Percentiles rank a stretch among this genome's conserved stretches.
Evolutionary conservation across 2,329 filamentous ascomycete species (phyloP).

Genomic region (Pseudogymnoascus sp.): DNA sequence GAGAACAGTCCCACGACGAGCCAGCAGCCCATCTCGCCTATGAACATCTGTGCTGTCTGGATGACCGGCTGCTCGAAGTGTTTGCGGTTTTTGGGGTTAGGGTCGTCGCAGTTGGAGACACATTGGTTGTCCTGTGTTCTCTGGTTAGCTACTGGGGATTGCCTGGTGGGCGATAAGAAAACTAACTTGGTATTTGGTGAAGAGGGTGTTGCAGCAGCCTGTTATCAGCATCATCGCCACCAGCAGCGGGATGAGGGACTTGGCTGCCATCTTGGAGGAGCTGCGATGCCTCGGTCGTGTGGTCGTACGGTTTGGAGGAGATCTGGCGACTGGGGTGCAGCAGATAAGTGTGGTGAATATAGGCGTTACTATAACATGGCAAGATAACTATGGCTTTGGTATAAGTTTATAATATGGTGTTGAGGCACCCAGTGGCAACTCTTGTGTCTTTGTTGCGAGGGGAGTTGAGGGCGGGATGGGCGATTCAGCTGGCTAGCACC

Average conservation of each 20-base stretch:
- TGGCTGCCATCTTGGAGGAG: slow-evolving; percentile 54
- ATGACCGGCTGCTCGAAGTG: slow-evolving; percentile 92
- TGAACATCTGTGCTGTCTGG: slow-evolving; percentile 96
- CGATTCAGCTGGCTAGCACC: background rate
- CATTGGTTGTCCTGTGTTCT: slow-evolving; percentile 84
- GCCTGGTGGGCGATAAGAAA: background rate
- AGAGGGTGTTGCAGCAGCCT: slow-evolving; percentile 90
- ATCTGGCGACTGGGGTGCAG: background rate
- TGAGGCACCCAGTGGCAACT: background rate
- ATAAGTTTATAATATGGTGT: background rate
- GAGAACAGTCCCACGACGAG: slow-evolving; percentile 69
- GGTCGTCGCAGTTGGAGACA: slow-evolving; percentile 75
- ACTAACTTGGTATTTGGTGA: slow-evolving; percentile 89
- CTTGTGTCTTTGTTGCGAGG: slow-evolving; percentile 1
- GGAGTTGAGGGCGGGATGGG: background rate
- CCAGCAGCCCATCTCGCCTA: slow-evolving; percentile 95
- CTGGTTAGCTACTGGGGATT: slow-evolving; percentile 16
- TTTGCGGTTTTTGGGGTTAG: slow-evolving; percentile 56
- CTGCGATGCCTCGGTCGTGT: background rate
- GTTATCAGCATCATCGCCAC: slow-evolving; percentile 96
- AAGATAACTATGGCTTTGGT: background rate
- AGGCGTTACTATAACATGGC: background rate
- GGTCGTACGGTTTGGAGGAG: background rate
- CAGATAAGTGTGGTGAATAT: background rate
- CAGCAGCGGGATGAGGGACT: slow-evolving; percentile 70